phyloP scores from a whole-genome alignment of 148 eudicot genomes.

The Vaccinium myrtillus region DNA sequence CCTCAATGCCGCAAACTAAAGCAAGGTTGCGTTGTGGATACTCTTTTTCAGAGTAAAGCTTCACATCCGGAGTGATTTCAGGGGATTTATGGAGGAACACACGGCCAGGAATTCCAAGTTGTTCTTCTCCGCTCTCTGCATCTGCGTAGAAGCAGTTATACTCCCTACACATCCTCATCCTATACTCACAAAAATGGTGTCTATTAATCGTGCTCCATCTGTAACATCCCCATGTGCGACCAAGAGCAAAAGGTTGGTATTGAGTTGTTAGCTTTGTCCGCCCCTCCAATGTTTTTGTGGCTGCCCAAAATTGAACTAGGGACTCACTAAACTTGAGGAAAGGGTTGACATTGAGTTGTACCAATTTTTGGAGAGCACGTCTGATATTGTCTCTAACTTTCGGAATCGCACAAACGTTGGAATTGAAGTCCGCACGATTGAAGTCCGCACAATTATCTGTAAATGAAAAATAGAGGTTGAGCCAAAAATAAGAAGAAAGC shows the following conservation, averaged over 20 bases:
- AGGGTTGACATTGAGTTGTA: no score
- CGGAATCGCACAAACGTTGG: no score
- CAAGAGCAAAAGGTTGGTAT: background rate
- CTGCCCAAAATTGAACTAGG: background rate
- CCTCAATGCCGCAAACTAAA: fast-evolving
- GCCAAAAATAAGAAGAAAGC: no score
- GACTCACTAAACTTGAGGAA: no score
- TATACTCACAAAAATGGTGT: background rate
- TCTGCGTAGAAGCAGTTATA: background rate
- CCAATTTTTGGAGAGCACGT: no score
- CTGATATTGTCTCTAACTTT: no score
- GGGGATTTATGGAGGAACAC: background rate
- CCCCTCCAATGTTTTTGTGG: background rate
- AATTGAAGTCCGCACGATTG: no score
- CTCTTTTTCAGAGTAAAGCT: background rate
- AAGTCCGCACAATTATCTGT: no score
- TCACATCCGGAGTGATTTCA: background rate
- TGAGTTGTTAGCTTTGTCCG: background rate
- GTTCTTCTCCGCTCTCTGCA: background rate
- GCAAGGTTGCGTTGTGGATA: background rate
- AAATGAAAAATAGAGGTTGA: no score
- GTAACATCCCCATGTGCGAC: no score
- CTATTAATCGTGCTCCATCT: no score
- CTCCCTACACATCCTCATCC: background rate
- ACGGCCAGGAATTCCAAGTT: background rate